These are phyloP conservation scores for Vitis hybrid DNA, from an alignment of 177 flowering plant genomes.

Conservation along the genomic window DNA sequence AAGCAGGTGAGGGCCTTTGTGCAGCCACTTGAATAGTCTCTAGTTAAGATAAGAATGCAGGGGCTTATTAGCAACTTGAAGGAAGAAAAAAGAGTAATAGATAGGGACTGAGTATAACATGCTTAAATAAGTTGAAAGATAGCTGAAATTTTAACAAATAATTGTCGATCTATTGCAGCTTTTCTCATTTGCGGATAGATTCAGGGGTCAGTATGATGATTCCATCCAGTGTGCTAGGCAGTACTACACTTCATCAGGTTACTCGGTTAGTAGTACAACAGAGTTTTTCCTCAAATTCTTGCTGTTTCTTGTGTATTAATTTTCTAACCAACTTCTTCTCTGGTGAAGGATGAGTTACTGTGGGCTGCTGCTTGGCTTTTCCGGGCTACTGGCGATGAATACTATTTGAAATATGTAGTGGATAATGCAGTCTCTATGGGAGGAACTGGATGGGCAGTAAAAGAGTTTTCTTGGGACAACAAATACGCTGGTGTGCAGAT, in stretches of 20 bases:
- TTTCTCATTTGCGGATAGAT: constrained; percentile 77
- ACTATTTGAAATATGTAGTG: constrained; percentile 67
- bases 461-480: constrained; percentile 91
- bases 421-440: constrained; percentile 70
- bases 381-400: constrained; percentile 66
- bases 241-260: constrained; percentile 77
- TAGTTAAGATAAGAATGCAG: too few species aligned
- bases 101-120: too few species aligned
- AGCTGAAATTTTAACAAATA: neutral
- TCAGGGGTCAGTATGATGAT: constrained; percentile 69
- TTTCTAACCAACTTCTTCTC: neutral
- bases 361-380: constrained; percentile 93
- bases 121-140: neutral
- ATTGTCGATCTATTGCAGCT: constrained; percentile 43
- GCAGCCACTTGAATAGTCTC: too few species aligned
- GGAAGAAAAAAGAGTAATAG: too few species aligned
- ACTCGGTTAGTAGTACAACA: constrained; percentile 39
- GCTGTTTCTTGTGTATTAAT: neutral
- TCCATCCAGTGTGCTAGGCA: constrained; percentile 48
- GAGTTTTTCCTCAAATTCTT: neutral
- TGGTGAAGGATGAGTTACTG: constrained; percentile 73
- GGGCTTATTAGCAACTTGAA: too few species aligned
- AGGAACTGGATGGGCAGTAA: constrained; percentile 85
- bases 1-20: constrained; percentile 47
- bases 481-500: constrained; percentile 90